Evolutionary conservation across 2,329 filamentous ascomycete species (phyloP).

Genomic region (Talaromyces pinophilus): DNA sequence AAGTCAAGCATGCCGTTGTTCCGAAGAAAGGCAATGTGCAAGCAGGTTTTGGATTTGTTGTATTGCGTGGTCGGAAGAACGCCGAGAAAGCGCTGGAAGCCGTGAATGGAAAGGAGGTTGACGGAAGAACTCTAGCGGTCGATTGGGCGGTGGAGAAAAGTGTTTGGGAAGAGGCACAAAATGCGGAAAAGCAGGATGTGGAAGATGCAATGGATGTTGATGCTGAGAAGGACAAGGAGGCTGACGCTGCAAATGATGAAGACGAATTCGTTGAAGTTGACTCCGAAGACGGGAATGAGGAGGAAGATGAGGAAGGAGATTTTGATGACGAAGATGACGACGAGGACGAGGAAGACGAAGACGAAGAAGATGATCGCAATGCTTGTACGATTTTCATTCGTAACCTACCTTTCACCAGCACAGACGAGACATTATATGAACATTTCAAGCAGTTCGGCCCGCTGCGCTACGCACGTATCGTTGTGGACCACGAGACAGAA

Average conservation of each 20-base stretch:
- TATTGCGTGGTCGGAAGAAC: constrained; percentile 83
- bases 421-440: constrained; percentile 76
- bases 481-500: constrained; percentile 81
- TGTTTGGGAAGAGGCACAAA: constrained; percentile 67
- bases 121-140: constrained; percentile 84
- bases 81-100: constrained; percentile 82
- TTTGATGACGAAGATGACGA: constrained; percentile 45
- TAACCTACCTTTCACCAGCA: constrained; percentile 86
- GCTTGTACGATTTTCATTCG: constrained; percentile 84
- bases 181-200: constrained; percentile 37
- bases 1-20: constrained; percentile 82
- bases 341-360: constrained; percentile 49
- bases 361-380: constrained; percentile 56
- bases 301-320: constrained; percentile 46
- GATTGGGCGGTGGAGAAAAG: constrained; percentile 96
- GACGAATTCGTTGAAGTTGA: constrained; percentile 43
- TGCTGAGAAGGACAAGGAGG: constrained; percentile 36
- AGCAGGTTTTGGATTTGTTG: constrained; percentile 89
- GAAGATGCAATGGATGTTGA: constrained; percentile 24
- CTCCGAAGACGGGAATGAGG: constrained; percentile 45
- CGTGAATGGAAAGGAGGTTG: constrained; percentile 86
- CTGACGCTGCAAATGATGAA: constrained; percentile 45
- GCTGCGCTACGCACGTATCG: constrained; percentile 87
- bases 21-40: constrained; percentile 73
- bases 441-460: constrained; percentile 88